phyloP scores from a whole-genome alignment of 108 stramenopile genomes.

The Thalassiosira profunda region DNA sequence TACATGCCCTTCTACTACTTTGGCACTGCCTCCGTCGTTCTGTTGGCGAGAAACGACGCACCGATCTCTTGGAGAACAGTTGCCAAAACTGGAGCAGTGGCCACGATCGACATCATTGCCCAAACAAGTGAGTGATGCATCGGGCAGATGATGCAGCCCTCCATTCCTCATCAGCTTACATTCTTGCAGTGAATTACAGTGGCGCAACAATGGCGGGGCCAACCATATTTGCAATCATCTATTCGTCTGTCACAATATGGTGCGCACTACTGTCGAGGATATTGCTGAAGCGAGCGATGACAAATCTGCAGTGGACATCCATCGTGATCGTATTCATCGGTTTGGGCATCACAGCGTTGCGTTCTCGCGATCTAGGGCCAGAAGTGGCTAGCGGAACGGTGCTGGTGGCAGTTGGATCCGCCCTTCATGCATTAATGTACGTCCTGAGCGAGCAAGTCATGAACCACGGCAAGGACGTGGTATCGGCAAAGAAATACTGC shows the following conservation, averaged over 20 bases:
- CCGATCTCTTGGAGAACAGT: too few species aligned
- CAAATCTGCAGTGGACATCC: constrained; percentile 60
- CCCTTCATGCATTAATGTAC: constrained; percentile 70
- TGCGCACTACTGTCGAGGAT: constrained; percentile 66
- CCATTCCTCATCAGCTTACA: too few species aligned
- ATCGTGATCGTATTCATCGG: constrained; percentile 67
- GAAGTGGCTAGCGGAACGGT: constrained; percentile 54
- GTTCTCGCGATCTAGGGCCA: constrained; percentile 47
- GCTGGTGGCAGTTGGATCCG: constrained; percentile 62
- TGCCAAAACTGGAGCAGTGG: constrained; percentile 56
- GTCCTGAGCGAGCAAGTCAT: constrained; percentile 72
- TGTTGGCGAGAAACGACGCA: too few species aligned
- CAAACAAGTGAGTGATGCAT: constrained; percentile 75
- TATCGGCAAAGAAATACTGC: constrained; percentile 72
- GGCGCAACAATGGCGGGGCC: constrained; percentile 70
- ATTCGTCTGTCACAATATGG: constrained; percentile 82
- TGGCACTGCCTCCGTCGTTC: constrained; percentile 57
- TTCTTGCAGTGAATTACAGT: constrained; percentile 33
- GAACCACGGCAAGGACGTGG: constrained; percentile 13
- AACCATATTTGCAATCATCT: constrained; percentile 81
- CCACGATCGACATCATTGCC: constrained; percentile 69
- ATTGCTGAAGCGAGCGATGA: constrained; percentile 57
- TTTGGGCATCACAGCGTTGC: constrained; percentile 59
- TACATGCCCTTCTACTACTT: constrained; percentile 86
- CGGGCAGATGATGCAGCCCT: too few species aligned